Evolutionary conservation across 495 filamentous ascomycete species (phyloP).

Genomic region (Penicillium salamii): DNA sequence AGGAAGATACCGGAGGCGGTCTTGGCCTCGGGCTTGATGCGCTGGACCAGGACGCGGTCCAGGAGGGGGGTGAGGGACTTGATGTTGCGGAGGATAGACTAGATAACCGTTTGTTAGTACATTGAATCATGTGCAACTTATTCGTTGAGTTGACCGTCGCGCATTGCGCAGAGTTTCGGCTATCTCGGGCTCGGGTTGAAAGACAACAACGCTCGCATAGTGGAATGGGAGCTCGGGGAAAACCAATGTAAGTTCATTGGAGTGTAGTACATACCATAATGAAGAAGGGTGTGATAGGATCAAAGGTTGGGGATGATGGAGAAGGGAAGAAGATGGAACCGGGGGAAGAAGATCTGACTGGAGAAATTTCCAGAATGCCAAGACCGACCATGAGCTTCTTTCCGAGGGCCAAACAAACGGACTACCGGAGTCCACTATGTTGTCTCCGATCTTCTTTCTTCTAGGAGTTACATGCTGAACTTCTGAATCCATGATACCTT

Average conservation of each 20-base stretch:
- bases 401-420: conserved; percentile 31
- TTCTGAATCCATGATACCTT: conserved; percentile 5
- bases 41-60: conserved; percentile 97
- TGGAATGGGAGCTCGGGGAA: neutral
- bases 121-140: no score
- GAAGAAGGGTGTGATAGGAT: conserved; percentile 22
- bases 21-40: conserved; percentile 94
- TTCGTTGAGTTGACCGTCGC: neutral
- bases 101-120: conserved; percentile 4
- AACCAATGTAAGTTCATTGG: neutral
- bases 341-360: conserved; percentile 39
- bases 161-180: conserved; percentile 1
- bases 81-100: conserved; percentile 84
- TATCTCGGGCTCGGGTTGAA: conserved; percentile 5
- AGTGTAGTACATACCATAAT: conserved; percentile 22
- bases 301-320: conserved; percentile 27
- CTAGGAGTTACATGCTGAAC: no score
- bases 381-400: conserved; percentile 35
- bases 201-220: conserved; percentile 6
- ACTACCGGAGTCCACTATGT: neutral
- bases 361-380: conserved; percentile 59
- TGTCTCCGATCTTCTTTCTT: neutral
- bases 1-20: conserved; percentile 96
- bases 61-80: conserved; percentile 93
- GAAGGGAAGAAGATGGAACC: conserved; percentile 29